Base-by-base conservation (phyloP, 371 early-diverging fungal species). In the Racocetra persica region DNA sequence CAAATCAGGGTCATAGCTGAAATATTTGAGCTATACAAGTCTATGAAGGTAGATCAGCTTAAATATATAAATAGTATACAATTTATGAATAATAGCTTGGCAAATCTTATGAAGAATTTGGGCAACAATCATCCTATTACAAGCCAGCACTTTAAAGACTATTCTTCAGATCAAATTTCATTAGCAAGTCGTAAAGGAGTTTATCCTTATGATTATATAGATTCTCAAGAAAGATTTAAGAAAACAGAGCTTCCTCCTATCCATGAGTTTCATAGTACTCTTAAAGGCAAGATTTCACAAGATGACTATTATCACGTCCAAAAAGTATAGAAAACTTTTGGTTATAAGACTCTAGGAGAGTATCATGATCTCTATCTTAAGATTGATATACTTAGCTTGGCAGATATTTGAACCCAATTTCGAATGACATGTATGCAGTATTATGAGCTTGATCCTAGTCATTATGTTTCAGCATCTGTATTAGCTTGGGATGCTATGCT, bases 351-450 rank as follows among this genome's bases (percentile, higher is more conserved):
- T 36, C 18, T 72, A 49, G 52, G 24, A 18, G 55, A 72, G 55
- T 72, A 72, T 16, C 72, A 72, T 72, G 24, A 72, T 28, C 5
- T 72, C 18, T 75, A 75, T 75, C 76, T 75, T 38, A 75, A 75
- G 20, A 57, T 24, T 1, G 57, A 75, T 54, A 26, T 72, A 54
- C 54, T 72, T 52, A 26, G 13, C 7, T 51, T 75, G 5, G 45
- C 60, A 75, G 62, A 75, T 75, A 32, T 32, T 32, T 32, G 32
- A 4, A 32, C 32, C 4, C 32, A 32, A 32, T 32, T 32, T 4
- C 32, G 4, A 32, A 32, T 32, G 4, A 32, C 32, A 32, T 32
- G 32, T 32, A 32, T 32, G 32, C 32, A 32, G 32, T 32, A 32
- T 32, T 32, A 32, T 32, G 32, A 32, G 32, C 32, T 32, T 32